phyloP scores from a whole-genome alignment of 1,139 yeast species.

The Debaryomyces subglobosus region DNA sequence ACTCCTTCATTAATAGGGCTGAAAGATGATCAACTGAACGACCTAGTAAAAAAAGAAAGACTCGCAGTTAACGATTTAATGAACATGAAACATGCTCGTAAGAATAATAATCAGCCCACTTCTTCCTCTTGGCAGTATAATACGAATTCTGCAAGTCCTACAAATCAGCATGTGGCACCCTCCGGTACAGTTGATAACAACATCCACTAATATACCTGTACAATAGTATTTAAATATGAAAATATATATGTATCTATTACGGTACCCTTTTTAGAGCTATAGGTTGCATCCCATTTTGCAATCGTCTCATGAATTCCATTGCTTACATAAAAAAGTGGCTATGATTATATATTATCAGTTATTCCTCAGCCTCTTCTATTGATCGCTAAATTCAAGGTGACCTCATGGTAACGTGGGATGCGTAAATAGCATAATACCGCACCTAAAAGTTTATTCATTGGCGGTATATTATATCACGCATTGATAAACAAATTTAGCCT shows the following conservation, averaged over 20 bases:
- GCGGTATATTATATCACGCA: slow-evolving; percentile 1
- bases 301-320: neutral
- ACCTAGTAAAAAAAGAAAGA: slow-evolving; percentile 37
- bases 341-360: neutral
- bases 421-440: neutral
- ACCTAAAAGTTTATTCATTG: neutral
- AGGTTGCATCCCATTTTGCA: too few species aligned
- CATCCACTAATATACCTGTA: slow-evolving; percentile 1
- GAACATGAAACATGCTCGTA: slow-evolving; percentile 23
- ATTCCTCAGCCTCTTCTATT: neutral
- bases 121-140: neutral
- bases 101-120: neutral
- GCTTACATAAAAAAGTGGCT: neutral
- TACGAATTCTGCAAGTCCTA: slow-evolving; percentile 2
- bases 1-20: neutral
- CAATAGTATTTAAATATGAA: neutral
- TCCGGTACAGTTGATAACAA: neutral
- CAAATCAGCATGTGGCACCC: neutral
- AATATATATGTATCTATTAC: neutral
- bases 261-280: neutral
- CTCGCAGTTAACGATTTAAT: slow-evolving; percentile 41
- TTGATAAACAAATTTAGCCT: neutral
- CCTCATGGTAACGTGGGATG: neutral
- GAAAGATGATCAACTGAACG: slow-evolving; percentile 16
- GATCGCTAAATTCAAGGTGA: neutral